phyloP scores from a whole-genome alignment of 2,329 filamentous ascomycete genomes.

The Tolypocladium tropicale region DNA sequence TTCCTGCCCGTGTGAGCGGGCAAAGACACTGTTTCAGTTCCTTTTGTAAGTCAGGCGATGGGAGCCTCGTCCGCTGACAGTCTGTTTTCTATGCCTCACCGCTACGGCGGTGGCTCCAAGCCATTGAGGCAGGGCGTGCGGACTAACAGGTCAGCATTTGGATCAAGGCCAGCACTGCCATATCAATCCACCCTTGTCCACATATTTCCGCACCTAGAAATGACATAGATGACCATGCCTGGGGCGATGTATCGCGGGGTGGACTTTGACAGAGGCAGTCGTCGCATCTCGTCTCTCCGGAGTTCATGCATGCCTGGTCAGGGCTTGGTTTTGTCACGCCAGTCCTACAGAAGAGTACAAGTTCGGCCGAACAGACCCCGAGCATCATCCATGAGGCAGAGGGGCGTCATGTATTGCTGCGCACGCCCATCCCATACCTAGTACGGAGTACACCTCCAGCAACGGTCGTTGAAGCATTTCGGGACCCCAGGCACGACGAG shows the following conservation, averaged over 20 bases:
- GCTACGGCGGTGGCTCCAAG: too few species aligned
- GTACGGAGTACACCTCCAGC: too few species aligned
- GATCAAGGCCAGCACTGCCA: too few species aligned
- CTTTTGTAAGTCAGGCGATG: too few species aligned
- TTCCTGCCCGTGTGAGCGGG: too few species aligned
- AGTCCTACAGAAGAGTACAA: neutral
- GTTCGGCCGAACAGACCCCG: neutral
- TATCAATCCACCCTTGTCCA: too few species aligned
- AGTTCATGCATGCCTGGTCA: neutral
- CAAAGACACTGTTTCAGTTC: too few species aligned
- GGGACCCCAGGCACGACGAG: neutral
- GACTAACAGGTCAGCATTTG: too few species aligned
- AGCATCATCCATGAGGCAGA: neutral
- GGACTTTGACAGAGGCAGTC: neutral
- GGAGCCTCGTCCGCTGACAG: too few species aligned
- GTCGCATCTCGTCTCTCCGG: neutral
- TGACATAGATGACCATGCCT: neutral
- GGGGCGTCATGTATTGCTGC: neutral
- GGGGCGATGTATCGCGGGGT: neutral
- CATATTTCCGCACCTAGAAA: too few species aligned
- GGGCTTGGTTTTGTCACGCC: neutral
- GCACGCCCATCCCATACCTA: neutral
- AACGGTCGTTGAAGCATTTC: neutral
- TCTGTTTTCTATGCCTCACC: too few species aligned
- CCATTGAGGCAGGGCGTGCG: too few species aligned